These are phyloP conservation scores for Cladosporium sp. DNA, from an alignment of 2,329 filamentous ascomycete genomes.

Conservation along the genomic window DNA sequence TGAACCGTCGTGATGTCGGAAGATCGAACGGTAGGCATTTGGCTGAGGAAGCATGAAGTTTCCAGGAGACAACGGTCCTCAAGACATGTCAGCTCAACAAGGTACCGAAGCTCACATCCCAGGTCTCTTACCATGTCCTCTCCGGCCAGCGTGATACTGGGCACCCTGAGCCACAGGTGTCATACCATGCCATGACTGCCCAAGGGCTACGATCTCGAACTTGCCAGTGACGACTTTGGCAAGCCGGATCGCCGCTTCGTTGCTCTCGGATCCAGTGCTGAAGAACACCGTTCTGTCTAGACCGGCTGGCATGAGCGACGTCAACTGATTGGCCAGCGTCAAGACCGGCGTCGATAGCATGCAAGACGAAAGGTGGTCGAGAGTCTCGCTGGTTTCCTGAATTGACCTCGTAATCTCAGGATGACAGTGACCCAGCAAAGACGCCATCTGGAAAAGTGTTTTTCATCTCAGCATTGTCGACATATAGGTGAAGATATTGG, in stretches of 20 bases:
- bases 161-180: conserved; percentile 55
- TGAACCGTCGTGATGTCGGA: conserved; percentile 58
- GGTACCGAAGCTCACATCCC: not conserved
- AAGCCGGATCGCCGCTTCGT: conserved; percentile 63
- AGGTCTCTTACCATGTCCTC: conserved; percentile 35
- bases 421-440: not conserved
- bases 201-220: conserved; percentile 63
- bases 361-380: not conserved
- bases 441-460: not conserved
- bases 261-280: not conserved
- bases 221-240: conserved; percentile 65
- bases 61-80: conserved; percentile 53
- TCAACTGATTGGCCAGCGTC: not conserved
- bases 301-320: not conserved
- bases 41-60: conserved; percentile 60
- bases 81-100: not conserved
- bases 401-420: not conserved
- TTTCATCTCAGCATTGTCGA: not conserved
- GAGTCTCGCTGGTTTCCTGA: not conserved
- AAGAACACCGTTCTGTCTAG: not conserved
- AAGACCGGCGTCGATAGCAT: not conserved
- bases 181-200: conserved; percentile 62
- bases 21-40: conserved; percentile 62
- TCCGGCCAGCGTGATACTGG: conserved; percentile 56
- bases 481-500: not conserved